Percentiles rank a stretch among this genome's conserved stretches.
Evolutionary conservation across 495 filamentous ascomycete genomes (phyloP).

Genomic region (Ascobolus immersus): DNA sequence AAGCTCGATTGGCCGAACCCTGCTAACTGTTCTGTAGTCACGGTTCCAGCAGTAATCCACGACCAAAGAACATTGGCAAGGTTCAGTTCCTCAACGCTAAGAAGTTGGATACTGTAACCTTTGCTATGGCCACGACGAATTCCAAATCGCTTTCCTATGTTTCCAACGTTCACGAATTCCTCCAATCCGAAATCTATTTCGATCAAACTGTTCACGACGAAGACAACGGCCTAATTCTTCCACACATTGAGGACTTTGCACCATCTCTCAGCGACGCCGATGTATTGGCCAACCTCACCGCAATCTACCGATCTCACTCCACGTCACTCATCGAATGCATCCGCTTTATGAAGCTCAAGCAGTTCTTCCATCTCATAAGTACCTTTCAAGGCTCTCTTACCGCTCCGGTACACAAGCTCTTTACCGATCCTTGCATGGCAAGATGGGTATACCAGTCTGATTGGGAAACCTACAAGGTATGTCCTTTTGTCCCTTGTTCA

Average conservation of each 20-base stretch:
- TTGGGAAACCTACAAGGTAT: constrained; percentile 61
- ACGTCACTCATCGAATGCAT: constrained; percentile 86
- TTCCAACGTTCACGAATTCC: constrained; percentile 7
- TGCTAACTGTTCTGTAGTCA: too few species aligned
- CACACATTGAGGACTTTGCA: constrained; percentile 49
- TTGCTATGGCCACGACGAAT: too few species aligned
- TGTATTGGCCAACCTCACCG: constrained; percentile 51
- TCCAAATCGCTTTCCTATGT: too few species aligned
- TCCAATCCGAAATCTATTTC: constrained; percentile 14
- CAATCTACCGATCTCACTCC: constrained; percentile 77
- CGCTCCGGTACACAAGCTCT: constrained; percentile 86
- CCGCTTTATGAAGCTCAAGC: constrained; percentile 81
- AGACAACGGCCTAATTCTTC: constrained; percentile 44
- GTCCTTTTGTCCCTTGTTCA: background rate
- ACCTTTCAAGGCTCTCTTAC: constrained; percentile 90
- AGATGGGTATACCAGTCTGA: constrained; percentile 91
- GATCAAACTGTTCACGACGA: constrained; percentile 12
- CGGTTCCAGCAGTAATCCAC: too few species aligned
- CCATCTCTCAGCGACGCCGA: constrained; percentile 57
- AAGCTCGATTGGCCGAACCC: too few species aligned
- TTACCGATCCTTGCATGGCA: constrained; percentile 54
- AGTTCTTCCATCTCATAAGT: constrained; percentile 81
- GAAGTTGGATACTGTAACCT: too few species aligned
- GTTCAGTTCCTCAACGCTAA: too few species aligned
- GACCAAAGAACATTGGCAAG: too few species aligned